Base-by-base conservation (phyloP, 768 basidiomycete species). In the Steccherinum ochraceum region DNA sequence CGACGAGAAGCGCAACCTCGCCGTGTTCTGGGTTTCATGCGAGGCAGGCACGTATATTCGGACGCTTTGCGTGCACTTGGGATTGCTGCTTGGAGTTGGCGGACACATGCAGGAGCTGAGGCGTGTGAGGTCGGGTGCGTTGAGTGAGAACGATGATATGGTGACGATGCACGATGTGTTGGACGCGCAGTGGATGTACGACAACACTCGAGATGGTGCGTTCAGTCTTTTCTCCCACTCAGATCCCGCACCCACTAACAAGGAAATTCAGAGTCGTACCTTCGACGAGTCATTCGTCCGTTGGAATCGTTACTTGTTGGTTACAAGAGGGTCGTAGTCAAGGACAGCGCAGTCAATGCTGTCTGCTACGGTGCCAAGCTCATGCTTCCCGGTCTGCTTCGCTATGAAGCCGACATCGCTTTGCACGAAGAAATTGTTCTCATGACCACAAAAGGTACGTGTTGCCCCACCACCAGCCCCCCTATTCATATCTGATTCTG, bases 41-140 rank as follows among this genome's bases (percentile, higher is more conserved):
- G 96, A 99, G 67, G 96, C 96, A 30, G 96, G 96, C 53, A 91
- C 89, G n/a, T 90, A 90, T 57, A 90, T 90, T 58, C 87, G 96
- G 66, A 99, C 96, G 1, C 78, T 99, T 42, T 99, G 96, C 67
- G 96, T 99, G 12, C 96, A 99, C 70, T 73, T 99, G 49, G 96
- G 96, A 52, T 76, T 99, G 47, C 54, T 99, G 40, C 75, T 97
- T 30, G 96, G 96, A 54, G 95, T 98, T 24, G 96, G 96, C 20
- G 96, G 94, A n/a, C 96, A 99, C 69, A 99, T 99, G 96, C 95
- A 99, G 72, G 96, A 99, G 67, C 78, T 99, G 52, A 79, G 96
- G 60, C 75, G 96, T 60, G 95, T 98, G 12, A 75, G 96, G 57
- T 91, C 87, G 64, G 96, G 96, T 61, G 95, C 94, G 45, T 86